Conservation (phyloP, 345 rosid genomes). For the Acer yangbiense region DNA sequence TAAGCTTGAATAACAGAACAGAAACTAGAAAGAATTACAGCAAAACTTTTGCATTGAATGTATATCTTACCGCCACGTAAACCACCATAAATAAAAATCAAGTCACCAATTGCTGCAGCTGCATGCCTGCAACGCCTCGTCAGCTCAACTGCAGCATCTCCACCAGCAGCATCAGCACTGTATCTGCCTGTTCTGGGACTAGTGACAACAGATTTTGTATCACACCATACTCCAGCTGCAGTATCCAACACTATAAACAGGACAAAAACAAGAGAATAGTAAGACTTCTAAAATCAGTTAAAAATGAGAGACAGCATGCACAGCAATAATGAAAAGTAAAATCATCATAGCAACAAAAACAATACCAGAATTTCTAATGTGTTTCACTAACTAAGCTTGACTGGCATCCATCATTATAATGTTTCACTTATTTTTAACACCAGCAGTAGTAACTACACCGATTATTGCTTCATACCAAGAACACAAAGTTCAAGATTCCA, state of each 20-base stretch:
- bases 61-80: conserved; percentile 88
- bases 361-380: not conserved
- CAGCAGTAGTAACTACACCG: not conserved
- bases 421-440: not conserved
- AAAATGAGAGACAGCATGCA: not conserved
- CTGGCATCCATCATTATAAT: not conserved
- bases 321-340: not conserved
- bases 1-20: not conserved
- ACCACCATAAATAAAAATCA: conserved; percentile 96
- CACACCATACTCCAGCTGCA: conserved; percentile 99
- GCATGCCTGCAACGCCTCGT: conserved; percentile 99
- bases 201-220: conserved; percentile 95
- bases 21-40: not conserved
- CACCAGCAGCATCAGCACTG: conserved; percentile 96
- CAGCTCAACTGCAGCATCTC: conserved; percentile 95
- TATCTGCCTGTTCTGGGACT: conserved; percentile 91
- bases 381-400: not conserved
- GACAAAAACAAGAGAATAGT: conserved; percentile 22
- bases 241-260: conserved; percentile 85
- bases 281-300: not conserved
- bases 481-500: conserved; percentile 5
- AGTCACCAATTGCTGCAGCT: conserved; percentile 94
- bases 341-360: not conserved
- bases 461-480: not conserved
- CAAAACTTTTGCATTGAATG: conserved; percentile 14